A percentile compares a stretch with the other conserved stretches of the same genome.
These are phyloP conservation scores for Arachis stenosperma DNA, from an alignment of 306 rosid species.

Conservation along the genomic window DNA sequence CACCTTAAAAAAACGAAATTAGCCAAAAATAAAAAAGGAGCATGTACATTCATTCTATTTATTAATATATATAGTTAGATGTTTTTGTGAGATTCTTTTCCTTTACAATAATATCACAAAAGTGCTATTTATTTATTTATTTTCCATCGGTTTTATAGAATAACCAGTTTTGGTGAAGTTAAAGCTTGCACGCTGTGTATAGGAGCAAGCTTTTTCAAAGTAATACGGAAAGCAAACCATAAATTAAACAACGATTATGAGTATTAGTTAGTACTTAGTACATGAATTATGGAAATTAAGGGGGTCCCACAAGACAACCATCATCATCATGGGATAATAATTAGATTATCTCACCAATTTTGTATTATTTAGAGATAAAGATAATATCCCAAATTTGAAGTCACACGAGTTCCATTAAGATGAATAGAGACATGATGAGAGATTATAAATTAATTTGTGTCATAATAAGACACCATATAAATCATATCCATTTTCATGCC, in stretches of 20 bases:
- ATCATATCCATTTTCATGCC: neutral
- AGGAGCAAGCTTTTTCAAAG: neutral
- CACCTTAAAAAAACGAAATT: too few species aligned
- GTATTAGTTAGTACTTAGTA: too few species aligned
- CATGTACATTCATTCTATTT: neutral
- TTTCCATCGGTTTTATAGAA: neutral
- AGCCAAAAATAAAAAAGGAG: neutral
- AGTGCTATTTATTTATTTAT: neutral
- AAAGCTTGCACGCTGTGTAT: slow-evolving; percentile 25
- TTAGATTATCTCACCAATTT: slow-evolving; percentile 14
- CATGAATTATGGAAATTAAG: neutral
- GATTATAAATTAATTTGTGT: neutral
- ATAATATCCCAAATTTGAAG: slow-evolving; percentile 20
- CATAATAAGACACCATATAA: neutral
- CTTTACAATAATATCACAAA: neutral
- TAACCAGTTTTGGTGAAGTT: neutral
- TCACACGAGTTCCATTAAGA: slow-evolving; percentile 17
- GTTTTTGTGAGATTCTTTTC: neutral
- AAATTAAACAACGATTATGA: neutral
- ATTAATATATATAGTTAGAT: too few species aligned
- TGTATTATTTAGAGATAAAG: neutral
- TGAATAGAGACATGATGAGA: slow-evolving; percentile 15
- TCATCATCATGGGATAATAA: neutral
- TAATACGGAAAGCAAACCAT: slow-evolving; percentile 2
- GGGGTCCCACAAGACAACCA: slow-evolving; percentile 26